Conservation (phyloP, 805 yeast genomes). For the Pichia manshurica region DNA sequence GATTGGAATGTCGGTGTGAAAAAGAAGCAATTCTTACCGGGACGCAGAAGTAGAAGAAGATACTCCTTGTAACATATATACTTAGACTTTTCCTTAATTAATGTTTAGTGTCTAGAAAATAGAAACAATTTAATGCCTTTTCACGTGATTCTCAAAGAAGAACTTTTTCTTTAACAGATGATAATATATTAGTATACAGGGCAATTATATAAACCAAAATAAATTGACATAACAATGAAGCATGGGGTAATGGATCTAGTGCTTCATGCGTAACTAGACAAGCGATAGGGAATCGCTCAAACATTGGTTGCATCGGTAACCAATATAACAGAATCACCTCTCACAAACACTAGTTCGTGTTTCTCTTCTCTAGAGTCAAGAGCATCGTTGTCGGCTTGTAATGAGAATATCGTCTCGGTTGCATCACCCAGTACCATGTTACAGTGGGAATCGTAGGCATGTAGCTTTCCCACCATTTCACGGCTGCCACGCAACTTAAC, state of each 20-base stretch:
- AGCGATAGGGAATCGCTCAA: slow-evolving; percentile 6
- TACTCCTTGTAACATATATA: slow-evolving; percentile 50
- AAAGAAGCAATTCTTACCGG: slow-evolving; percentile 16
- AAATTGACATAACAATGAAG: too few species aligned
- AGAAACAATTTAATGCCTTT: background rate
- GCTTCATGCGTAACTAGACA: too few species aligned
- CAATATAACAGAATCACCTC: slow-evolving; percentile 96
- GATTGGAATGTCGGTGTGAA: slow-evolving; percentile 34
- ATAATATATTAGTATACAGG: slow-evolving; percentile 5
- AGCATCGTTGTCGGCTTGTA: slow-evolving; percentile 44
- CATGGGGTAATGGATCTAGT: too few species aligned
- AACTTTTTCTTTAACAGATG: too few species aligned
- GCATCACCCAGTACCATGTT: slow-evolving; percentile 94
- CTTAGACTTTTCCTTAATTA: too few species aligned
- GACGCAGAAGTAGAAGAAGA: slow-evolving; percentile 40
- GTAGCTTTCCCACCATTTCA: slow-evolving; percentile 83
- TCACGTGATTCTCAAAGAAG: too few species aligned
- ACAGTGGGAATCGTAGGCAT: slow-evolving; percentile 94
- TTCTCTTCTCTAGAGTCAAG: slow-evolving; percentile 44
- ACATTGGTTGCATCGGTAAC: slow-evolving; percentile 40
- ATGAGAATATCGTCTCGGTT: slow-evolving; percentile 66
- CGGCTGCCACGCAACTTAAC: slow-evolving; percentile 93
- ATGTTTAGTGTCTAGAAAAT: too few species aligned
- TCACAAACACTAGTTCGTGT: slow-evolving; percentile 86
- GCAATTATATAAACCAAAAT: background rate